These are phyloP conservation scores for Nymphaea colorata DNA, from an alignment of 164 flowering plant species.

Conservation along the genomic window DNA sequence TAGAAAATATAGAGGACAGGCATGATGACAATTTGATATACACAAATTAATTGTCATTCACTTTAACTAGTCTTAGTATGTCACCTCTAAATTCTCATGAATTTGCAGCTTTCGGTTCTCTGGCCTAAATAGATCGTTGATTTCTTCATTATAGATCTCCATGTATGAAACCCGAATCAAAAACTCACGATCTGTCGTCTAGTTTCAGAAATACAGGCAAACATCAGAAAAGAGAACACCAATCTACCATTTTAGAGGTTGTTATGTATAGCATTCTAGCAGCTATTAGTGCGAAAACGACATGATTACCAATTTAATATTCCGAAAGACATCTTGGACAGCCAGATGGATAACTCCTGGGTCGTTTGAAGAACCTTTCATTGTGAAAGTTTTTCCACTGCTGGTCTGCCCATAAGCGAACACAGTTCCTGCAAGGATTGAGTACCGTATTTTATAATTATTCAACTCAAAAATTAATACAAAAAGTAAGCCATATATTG, in stretches of 20 bases:
- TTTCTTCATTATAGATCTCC: constrained; percentile 98
- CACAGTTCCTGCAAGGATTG: constrained; percentile 51
- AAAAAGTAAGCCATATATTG: neutral
- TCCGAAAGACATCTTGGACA: constrained; percentile 58
- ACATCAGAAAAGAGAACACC: neutral
- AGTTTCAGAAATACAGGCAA: constrained; percentile 5
- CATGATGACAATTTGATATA: neutral
- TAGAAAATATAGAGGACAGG: constrained; percentile 13
- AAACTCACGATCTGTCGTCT: constrained; percentile 70
- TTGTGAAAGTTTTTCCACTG: constrained; percentile 94
- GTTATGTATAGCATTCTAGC: constrained; percentile 3
- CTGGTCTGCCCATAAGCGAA: constrained; percentile 99
- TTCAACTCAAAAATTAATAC: neutral
- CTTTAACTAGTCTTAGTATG: neutral
- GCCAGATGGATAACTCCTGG: constrained; percentile 93
- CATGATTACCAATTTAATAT: constrained; percentile 50
- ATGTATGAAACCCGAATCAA: constrained; percentile 88
- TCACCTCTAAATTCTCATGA: constrained; percentile 93
- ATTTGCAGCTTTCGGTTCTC: constrained; percentile 82
- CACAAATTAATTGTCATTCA: neutral
- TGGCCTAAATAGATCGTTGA: constrained; percentile 77
- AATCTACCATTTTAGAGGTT: neutral
- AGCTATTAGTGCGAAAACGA: neutral
- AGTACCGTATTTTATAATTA: neutral
- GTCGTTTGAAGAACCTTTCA: constrained; percentile 73